Evolutionary conservation across 345 rosid genomes (phyloP).

Genomic region (Populus deltoides): DNA sequence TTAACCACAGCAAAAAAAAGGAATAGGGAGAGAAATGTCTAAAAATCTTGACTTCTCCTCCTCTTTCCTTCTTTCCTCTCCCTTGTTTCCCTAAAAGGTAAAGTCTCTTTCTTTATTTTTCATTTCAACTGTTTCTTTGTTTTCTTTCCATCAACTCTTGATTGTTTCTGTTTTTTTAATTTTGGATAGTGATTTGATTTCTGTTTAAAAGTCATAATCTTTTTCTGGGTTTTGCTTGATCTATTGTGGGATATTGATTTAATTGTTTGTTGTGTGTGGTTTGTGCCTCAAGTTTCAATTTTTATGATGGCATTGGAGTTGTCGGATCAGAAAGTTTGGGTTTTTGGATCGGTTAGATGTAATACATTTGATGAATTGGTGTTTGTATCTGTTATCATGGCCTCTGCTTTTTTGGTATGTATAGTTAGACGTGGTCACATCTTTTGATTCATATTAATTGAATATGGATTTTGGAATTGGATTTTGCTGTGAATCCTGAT

Average conservation of each 20-base stretch:
- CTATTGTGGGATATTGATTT: slow-evolving; percentile 2
- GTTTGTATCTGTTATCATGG: neutral
- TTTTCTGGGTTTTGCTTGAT: slow-evolving; percentile 19
- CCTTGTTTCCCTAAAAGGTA: slow-evolving; percentile 28
- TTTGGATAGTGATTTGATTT: neutral
- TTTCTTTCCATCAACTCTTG: neutral
- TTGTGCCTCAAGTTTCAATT: slow-evolving; percentile 1
- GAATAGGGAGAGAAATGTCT: slow-evolving; percentile 15
- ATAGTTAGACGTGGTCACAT: neutral
- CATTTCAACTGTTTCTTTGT: neutral
- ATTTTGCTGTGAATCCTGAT: neutral
- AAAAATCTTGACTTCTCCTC: slow-evolving; percentile 11
- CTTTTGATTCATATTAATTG: neutral
- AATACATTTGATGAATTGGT: slow-evolving; percentile 8
- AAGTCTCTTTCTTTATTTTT: neutral
- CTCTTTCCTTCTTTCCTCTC: slow-evolving; percentile 9
- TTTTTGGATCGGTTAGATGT: neutral
- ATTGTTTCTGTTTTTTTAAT: neutral
- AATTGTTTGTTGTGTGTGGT: neutral
- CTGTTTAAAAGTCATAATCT: neutral
- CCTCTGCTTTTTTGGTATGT: neutral
- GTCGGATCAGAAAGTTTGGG: neutral
- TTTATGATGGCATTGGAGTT: slow-evolving; percentile 22
- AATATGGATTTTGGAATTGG: neutral
- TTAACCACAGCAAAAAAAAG: neutral